A percentile compares a stretch with the other conserved stretches of the same genome.
Evolutionary conservation across 768 basidiomycete genomes (phyloP).

Genomic region (Trametes sanguinea): DNA sequence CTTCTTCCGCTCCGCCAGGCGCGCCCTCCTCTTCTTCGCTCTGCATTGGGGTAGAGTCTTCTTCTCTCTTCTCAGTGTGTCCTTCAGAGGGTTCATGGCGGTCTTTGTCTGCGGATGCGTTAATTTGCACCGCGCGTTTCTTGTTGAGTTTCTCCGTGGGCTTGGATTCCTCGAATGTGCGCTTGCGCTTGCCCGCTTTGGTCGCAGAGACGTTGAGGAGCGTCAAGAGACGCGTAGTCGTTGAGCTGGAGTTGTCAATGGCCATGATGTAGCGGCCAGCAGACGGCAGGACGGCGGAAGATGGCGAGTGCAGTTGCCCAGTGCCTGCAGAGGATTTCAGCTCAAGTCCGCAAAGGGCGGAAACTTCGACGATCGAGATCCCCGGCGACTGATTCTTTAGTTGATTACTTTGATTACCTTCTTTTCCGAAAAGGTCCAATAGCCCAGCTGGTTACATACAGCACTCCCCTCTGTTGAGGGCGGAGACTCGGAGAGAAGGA

Average conservation of each 20-base stretch:
- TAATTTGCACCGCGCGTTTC: slow-evolving; percentile 45
- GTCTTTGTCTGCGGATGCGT: slow-evolving; percentile 8
- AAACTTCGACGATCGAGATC: background rate
- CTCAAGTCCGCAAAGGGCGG: background rate
- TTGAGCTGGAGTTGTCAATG: slow-evolving; percentile 45
- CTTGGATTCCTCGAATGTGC: slow-evolving; percentile 36
- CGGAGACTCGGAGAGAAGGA: too few species aligned
- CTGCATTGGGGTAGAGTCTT: background rate
- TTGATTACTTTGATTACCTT: background rate
- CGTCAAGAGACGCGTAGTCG: slow-evolving; percentile 81
- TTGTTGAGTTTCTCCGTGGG: slow-evolving; percentile 68
- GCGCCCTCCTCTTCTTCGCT: slow-evolving; percentile 24
- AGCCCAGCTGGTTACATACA: too few species aligned
- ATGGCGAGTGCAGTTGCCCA: too few species aligned
- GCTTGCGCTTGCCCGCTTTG: slow-evolving; percentile 62
- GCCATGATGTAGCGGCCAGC: slow-evolving; percentile 20
- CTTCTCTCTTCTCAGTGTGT: slow-evolving; percentile 16
- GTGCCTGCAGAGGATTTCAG: background rate
- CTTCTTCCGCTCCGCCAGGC: slow-evolving; percentile 23
- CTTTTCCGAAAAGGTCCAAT: background rate
- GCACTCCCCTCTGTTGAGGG: too few species aligned
- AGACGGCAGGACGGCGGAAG: too few species aligned
- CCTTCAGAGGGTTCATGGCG: slow-evolving; percentile 7
- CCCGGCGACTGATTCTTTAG: background rate
- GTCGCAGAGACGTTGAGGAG: slow-evolving; percentile 88